phyloP scores from a whole-genome alignment of 2,329 filamentous ascomycete genomes.

The Colletotrichum paranaense region DNA sequence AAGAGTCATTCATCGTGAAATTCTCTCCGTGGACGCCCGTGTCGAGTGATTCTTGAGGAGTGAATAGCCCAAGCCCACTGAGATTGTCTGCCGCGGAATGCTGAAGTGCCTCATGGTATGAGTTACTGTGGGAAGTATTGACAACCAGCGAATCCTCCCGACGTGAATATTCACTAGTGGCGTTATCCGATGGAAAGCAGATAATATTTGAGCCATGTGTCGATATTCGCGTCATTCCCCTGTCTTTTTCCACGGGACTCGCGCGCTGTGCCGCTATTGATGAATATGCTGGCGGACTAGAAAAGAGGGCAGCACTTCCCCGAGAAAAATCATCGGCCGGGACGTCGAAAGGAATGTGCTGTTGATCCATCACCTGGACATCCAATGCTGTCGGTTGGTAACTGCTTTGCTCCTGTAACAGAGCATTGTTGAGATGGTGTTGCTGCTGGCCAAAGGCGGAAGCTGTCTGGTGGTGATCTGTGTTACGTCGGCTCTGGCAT shows the following conservation, averaged over 20 bases:
- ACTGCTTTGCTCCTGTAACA: neutral
- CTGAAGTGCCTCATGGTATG: neutral
- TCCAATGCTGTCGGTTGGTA: neutral
- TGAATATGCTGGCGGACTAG: constrained; percentile 19
- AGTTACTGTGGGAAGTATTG: neutral
- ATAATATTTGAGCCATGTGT: neutral
- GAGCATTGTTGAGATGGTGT: neutral
- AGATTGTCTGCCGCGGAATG: neutral
- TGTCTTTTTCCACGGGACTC: neutral
- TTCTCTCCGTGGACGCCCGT: neutral
- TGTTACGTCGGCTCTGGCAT: constrained; percentile 24
- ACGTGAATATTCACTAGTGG: neutral
- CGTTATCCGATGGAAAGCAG: constrained; percentile 4
- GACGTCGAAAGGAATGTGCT: neutral
- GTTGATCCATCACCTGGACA: neutral
- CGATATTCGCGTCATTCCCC: neutral
- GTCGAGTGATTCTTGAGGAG: neutral
- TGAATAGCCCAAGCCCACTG: constrained; percentile 4
- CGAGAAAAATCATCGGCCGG: neutral
- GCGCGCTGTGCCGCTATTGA: neutral
- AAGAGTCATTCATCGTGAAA: neutral
- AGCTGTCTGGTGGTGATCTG: neutral
- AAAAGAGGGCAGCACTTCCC: neutral
- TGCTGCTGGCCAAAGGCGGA: neutral
- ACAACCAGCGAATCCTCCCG: neutral